These are phyloP conservation scores for Thielaviopsis euricoi DNA, from an alignment of 2,329 filamentous ascomycete species.

Conservation along the genomic window DNA sequence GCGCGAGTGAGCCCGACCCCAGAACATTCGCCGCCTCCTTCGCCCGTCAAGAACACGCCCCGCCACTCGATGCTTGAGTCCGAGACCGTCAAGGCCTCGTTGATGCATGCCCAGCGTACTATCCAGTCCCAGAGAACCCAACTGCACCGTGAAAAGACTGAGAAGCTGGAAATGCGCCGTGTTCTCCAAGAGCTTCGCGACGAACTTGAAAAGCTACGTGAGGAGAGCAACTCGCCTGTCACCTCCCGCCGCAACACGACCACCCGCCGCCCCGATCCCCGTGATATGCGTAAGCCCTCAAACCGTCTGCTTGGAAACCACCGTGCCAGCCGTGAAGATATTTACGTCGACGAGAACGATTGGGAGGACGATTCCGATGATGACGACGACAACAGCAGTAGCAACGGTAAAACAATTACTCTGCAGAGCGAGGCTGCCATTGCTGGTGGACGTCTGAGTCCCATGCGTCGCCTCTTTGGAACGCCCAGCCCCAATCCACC, in stretches of 20 bases:
- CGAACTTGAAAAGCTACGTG: conserved; percentile 61
- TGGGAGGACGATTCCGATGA: conserved; percentile 66
- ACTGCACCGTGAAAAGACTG: conserved; percentile 93
- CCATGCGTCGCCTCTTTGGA: conserved; percentile 8
- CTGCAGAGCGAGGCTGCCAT: conserved; percentile 1
- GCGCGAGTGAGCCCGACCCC: conserved; percentile 57
- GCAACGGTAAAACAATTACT: background rate
- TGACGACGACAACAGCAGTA: background rate
- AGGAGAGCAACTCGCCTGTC: conserved; percentile 27
- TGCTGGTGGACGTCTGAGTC: conserved; percentile 2
- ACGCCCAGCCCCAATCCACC: conserved; percentile 8
- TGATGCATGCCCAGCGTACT: conserved; percentile 88
- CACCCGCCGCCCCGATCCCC: conserved; percentile 40
- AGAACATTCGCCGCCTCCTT: conserved; percentile 79
- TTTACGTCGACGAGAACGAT: conserved; percentile 63
- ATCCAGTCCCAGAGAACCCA: conserved; percentile 92
- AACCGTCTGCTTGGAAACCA: conserved; percentile 59
- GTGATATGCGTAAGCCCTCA: conserved; percentile 60
- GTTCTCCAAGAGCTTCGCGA: conserved; percentile 92
- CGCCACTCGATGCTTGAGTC: conserved; percentile 84
- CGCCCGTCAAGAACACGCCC: conserved; percentile 73
- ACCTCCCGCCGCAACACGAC: conserved; percentile 36
- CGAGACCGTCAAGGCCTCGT: conserved; percentile 85
- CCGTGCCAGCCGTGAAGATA: conserved; percentile 59
- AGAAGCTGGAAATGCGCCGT: conserved; percentile 88